A percentile compares a stretch with the other conserved stretches of the same genome.
These are phyloP conservation scores for Nigrospora oryzae DNA, from an alignment of 2,329 filamentous ascomycete genomes.

Conservation along the genomic window DNA sequence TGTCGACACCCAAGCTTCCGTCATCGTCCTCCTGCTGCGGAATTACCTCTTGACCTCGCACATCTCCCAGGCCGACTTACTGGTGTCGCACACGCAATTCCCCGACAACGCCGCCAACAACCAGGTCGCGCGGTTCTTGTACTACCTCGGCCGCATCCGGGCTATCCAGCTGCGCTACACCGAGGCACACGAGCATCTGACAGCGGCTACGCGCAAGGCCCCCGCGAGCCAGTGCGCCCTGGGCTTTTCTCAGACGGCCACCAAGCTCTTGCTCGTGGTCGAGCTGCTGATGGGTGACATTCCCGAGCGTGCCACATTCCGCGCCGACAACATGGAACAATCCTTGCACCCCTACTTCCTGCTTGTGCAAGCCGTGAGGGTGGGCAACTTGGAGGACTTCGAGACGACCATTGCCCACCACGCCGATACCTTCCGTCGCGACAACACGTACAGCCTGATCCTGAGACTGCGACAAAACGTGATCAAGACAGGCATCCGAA, in stretches of 20 bases:
- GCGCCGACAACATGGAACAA: conserved; percentile 77
- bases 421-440: conserved; percentile 77
- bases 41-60: conserved; percentile 96
- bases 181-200: conserved; percentile 89
- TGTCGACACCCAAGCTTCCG: conserved; percentile 90
- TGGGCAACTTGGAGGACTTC: conserved; percentile 94
- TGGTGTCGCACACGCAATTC: conserved; percentile 94
- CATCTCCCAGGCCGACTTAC: conserved; percentile 90
- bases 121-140: conserved; percentile 93
- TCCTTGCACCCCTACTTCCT: conserved; percentile 88
- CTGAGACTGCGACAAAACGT: conserved; percentile 94
- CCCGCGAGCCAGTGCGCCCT: conserved; percentile 82
- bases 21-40: conserved; percentile 88
- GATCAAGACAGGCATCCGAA: conserved; percentile 97
- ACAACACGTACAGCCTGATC: conserved; percentile 92
- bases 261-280: conserved; percentile 92
- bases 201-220: conserved; percentile 88
- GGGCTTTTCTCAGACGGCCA: conserved; percentile 92
- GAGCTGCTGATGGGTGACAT: conserved; percentile 98
- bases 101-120: conserved; percentile 93
- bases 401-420: conserved; percentile 77
- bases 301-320: conserved; percentile 89
- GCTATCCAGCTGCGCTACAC: conserved; percentile 96
- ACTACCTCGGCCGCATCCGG: conserved; percentile 93
- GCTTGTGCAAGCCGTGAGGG: conserved; percentile 88